Evolutionary conservation across 2,329 filamentous ascomycete species (phyloP).

Genomic region (Parascedosporium putredinis): DNA sequence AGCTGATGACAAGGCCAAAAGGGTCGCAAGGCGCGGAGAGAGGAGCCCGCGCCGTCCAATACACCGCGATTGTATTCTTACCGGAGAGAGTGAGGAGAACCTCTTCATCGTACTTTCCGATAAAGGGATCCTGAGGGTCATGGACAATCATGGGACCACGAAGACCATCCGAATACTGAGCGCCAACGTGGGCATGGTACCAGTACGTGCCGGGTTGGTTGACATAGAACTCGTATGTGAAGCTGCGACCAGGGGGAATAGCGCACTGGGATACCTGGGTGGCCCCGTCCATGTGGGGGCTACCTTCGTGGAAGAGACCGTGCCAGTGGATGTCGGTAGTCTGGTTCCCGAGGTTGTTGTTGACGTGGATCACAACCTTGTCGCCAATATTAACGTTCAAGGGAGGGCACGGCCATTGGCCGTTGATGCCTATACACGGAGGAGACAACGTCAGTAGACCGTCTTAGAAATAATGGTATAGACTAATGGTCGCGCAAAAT

Average conservation of each 20-base stretch:
- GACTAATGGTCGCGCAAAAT: no score
- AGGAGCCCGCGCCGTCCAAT: no score
- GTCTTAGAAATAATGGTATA: no score
- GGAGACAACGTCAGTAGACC: slow-evolving; percentile 5
- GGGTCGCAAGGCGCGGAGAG: no score
- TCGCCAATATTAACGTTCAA: slow-evolving; percentile 43
- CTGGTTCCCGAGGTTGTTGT: slow-evolving; percentile 42
- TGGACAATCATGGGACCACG: slow-evolving; percentile 43
- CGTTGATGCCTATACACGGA: slow-evolving; percentile 41
- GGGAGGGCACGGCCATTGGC: slow-evolving; percentile 48
- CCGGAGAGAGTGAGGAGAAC: slow-evolving; percentile 38
- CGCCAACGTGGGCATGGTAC: slow-evolving; percentile 25
- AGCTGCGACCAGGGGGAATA: slow-evolving; percentile 37
- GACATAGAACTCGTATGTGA: slow-evolving; percentile 41
- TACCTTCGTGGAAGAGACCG: slow-evolving; percentile 44
- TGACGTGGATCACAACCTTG: slow-evolving; percentile 35
- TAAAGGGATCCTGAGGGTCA: slow-evolving; percentile 36
- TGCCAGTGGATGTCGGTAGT: slow-evolving; percentile 47
- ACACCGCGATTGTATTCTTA: slow-evolving; percentile 6
- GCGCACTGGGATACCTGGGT: slow-evolving; percentile 42
- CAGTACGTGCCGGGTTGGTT: slow-evolving; percentile 35
- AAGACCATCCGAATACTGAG: slow-evolving; percentile 48
- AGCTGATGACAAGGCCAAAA: no score
- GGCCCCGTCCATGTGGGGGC: slow-evolving; percentile 49
- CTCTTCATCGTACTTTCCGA: slow-evolving; percentile 38